A percentile compares a stretch with the other conserved stretches of the same genome.
phyloP scores from a whole-genome alignment of 129 eudicot species.

The Mikania micrantha region DNA sequence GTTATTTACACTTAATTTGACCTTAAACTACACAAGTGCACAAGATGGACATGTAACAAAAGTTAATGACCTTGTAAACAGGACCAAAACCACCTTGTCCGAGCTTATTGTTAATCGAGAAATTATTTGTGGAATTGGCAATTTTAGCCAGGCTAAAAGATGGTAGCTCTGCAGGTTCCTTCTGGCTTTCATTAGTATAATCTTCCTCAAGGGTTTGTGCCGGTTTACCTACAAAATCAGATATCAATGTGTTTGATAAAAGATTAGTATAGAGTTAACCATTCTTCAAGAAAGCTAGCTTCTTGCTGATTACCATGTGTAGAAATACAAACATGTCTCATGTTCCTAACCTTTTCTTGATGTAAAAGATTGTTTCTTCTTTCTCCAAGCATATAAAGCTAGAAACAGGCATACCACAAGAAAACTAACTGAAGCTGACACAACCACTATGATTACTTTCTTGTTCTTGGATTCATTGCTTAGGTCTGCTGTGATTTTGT shows the following conservation, averaged over 20 bases:
- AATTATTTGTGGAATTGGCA: background rate
- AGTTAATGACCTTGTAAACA: constrained; percentile 9
- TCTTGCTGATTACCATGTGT: too few relatives aligned
- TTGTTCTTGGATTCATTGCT: background rate
- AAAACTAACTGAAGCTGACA: background rate
- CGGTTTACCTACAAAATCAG: background rate
- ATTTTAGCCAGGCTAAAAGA: background rate
- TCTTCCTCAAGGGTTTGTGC: constrained; percentile 5
- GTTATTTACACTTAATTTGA: background rate
- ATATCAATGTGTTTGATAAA: background rate
- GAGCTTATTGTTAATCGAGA: background rate
- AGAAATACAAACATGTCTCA: background rate
- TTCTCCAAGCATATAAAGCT: constrained; percentile 4
- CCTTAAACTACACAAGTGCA: background rate
- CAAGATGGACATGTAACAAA: background rate
- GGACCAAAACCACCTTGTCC: constrained; percentile 19
- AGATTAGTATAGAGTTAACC: background rate
- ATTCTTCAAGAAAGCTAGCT: background rate
- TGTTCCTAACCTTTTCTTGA: constrained; percentile 2
- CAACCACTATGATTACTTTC: constrained; percentile 2
- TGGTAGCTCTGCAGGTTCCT: constrained; percentile 8
- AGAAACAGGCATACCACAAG: constrained; percentile 1
- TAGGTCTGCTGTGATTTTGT: background rate
- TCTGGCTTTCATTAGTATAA: constrained; percentile 16
- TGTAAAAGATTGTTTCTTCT: background rate